Evolutionary conservation across 2,329 filamentous ascomycete species (phyloP).

Genomic region (Pestalotiopsis sp.): DNA sequence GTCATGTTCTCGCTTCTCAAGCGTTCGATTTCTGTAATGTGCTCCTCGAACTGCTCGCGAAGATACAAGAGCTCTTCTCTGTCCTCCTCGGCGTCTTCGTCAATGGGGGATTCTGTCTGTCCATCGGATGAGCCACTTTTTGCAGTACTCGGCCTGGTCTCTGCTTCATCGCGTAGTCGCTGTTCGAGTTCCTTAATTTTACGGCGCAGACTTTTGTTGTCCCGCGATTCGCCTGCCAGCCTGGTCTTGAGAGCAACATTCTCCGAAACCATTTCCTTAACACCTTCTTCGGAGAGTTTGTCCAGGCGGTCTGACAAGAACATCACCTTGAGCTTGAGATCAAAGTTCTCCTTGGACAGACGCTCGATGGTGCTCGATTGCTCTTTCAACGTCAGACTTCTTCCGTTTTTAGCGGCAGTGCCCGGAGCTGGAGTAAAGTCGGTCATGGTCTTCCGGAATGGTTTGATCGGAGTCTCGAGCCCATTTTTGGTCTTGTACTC

Average conservation of each 20-base stretch:
- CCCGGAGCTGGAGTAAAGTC: slow-evolving; percentile 54
- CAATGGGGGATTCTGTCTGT: slow-evolving; percentile 55
- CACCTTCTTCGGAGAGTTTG: slow-evolving; percentile 90
- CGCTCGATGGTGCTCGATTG: slow-evolving; percentile 97
- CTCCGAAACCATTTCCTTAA: slow-evolving; percentile 97
- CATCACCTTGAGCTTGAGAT: slow-evolving; percentile 95
- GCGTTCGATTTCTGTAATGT: slow-evolving; percentile 80
- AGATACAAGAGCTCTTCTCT: slow-evolving; percentile 87
- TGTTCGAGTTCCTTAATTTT: slow-evolving; percentile 87
- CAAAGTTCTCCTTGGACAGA: slow-evolving; percentile 96
- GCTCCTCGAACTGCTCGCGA: slow-evolving; percentile 82
- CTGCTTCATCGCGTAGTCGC: slow-evolving; percentile 65
- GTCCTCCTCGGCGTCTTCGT: slow-evolving; percentile 65
- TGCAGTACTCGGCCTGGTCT: slow-evolving; percentile 62
- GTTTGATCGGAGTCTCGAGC: slow-evolving; percentile 53
- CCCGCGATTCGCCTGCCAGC: slow-evolving; percentile 84
- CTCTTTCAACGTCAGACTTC: slow-evolving; percentile 88
- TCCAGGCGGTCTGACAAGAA: slow-evolving; percentile 93
- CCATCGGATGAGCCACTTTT: slow-evolving; percentile 61
- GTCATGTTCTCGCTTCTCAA: slow-evolving; percentile 76
- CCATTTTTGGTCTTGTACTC: slow-evolving; percentile 81
- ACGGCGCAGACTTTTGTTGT: slow-evolving; percentile 81
- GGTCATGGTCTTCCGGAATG: slow-evolving; percentile 42
- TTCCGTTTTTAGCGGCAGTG: slow-evolving; percentile 59
- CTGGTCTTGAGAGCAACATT: slow-evolving; percentile 95